Base-by-base conservation (phyloP, 2,329 filamentous ascomycete genomes). In the Calonectria hongkongensis region DNA sequence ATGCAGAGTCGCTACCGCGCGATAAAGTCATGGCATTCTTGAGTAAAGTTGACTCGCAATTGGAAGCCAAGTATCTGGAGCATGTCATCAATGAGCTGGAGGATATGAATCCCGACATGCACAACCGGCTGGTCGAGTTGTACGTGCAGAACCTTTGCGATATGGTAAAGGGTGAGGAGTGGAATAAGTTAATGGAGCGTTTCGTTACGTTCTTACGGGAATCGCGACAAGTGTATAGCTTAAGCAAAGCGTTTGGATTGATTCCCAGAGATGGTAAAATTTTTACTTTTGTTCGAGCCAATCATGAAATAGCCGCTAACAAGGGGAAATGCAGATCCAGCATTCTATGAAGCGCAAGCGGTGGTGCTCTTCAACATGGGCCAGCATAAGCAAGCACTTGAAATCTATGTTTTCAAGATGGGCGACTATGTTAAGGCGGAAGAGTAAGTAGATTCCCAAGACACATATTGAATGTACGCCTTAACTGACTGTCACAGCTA, bases 351-450 rank as follows among this genome's bases (percentile, higher is more conserved):
- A 82, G 92, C 95, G 2, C 92, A 96, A 73, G 97, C 97, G 8
- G 93, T 98, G 54, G 93, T 98, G 25, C 90, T 98, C 47, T 95
- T 95, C 84, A 97, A 97, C 78, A 98, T 98, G 94, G 95, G 95
- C 8, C 94, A 96, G 79, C 96, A 99, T 85, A 96, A 95, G 81
- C 95, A 98, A 84, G 97, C 97, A 0, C 87, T 99, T n/a, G 94
- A 97, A 82, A 98, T 99, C 66, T 99, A 98, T 82, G 96, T 98
- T 33, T 99, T 98, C 85, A 97, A 96, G 83, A 91, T 99, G 83
- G 87, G 94, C 77, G 93, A 98, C 82, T 96, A 94, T 74, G 87
- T 86, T 15, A 98, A 98, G 84, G 97, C 97, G 39, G 97, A 99
- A 89, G 95, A 98, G 93, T 98, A 86, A 74, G 92, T 33, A 25